Conservation (phyloP, 192 early-diverging fungal species). For the Rhizophlyctis rosea region DNA sequence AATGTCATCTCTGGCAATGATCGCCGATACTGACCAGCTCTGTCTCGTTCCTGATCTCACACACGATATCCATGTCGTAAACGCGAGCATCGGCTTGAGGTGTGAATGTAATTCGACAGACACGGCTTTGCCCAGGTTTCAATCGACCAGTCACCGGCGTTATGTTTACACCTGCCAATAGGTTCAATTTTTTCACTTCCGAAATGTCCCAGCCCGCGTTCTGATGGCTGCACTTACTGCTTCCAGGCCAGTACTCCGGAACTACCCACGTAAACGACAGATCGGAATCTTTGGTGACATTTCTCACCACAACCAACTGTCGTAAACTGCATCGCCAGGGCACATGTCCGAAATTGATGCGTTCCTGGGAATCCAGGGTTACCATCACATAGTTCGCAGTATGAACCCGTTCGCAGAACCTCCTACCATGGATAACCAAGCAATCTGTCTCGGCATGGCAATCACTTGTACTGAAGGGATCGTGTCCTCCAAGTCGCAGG, state of each 20-base stretch:
- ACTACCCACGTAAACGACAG: constrained; percentile 49
- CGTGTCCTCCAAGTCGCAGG: constrained; percentile 23
- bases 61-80: constrained; percentile 39
- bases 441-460: constrained; percentile 37
- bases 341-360: constrained; percentile 51
- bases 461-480: constrained; percentile 42
- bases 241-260: constrained; percentile 10
- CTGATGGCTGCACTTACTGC: constrained; percentile 7
- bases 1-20: not conserved
- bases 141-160: constrained; percentile 30
- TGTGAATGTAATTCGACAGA: constrained; percentile 45
- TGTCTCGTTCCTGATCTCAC: constrained; percentile 48
- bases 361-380: constrained; percentile 32
- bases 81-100: constrained; percentile 27
- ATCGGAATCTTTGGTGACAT: constrained; percentile 20
- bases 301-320: constrained; percentile 42
- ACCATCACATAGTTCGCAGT: constrained; percentile 7
- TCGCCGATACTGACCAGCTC: constrained; percentile 26
- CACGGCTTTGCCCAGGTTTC: constrained; percentile 30
- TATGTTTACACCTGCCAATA: constrained; percentile 30
- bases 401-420: too few species aligned
- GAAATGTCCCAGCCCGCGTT: too few species aligned
- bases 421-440: constrained; percentile 25
- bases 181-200: not conserved
- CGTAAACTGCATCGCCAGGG: constrained; percentile 37